Evolutionary conservation across 192 early-diverging fungal species (phyloP).

Genomic region (Phycomyces blakesleeanus): DNA sequence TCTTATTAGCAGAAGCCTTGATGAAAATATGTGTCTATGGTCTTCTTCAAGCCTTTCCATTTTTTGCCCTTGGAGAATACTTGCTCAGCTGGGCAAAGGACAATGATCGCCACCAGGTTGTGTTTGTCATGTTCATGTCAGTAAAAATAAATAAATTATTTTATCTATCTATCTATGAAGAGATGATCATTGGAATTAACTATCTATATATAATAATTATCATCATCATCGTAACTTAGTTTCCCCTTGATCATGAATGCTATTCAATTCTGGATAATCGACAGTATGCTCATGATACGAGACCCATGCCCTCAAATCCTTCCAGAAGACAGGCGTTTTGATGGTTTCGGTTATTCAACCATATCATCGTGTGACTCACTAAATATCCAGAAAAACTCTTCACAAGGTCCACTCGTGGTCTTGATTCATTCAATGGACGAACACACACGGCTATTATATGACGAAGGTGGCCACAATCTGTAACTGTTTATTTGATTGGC

Average conservation of each 20-base stretch:
- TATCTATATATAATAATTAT: too few species aligned
- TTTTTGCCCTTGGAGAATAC: constrained; percentile 59
- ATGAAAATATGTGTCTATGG: constrained; percentile 71
- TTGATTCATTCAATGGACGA: too few species aligned
- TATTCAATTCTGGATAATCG: constrained; percentile 68
- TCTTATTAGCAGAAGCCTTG: constrained; percentile 58
- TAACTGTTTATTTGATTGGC: too few species aligned
- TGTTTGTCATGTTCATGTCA: constrained; percentile 74
- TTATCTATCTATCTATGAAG: too few species aligned
- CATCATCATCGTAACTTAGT: too few species aligned
- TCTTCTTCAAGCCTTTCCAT: constrained; percentile 55
- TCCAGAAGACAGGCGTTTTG: neutral
- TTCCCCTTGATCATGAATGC: constrained; percentile 79
- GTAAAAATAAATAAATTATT: too few species aligned
- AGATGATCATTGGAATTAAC: too few species aligned
- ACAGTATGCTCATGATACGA: constrained; percentile 52
- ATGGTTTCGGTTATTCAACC: neutral
- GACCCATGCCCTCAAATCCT: constrained; percentile 16
- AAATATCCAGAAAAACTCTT: neutral
- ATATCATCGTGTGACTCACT: neutral
- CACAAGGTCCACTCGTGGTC: neutral
- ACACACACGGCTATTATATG: too few species aligned
- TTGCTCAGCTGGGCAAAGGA: constrained; percentile 57
- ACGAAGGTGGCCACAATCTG: too few species aligned
- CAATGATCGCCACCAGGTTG: constrained; percentile 55